Conservation (phyloP, 2,329 filamentous ascomycete genomes). For the Colletotrichum siamense region DNA sequence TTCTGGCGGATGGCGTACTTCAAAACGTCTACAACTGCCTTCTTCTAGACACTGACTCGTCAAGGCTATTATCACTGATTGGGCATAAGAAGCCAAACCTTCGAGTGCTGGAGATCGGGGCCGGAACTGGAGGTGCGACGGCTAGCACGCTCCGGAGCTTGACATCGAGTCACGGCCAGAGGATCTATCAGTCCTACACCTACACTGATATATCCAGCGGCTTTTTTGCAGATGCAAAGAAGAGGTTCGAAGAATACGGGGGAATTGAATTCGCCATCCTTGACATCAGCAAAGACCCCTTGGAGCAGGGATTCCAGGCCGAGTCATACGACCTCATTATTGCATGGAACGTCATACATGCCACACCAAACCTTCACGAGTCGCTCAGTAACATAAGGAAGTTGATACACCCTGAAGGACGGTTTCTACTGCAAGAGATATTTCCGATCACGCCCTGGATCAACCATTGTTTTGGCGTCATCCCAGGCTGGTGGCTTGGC, state of each 20-base stretch:
- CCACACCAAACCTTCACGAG: slow-evolving; percentile 29
- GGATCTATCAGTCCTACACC: slow-evolving; percentile 25
- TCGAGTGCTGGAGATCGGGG: neutral
- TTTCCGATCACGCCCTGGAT: slow-evolving; percentile 24
- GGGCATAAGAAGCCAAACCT: slow-evolving; percentile 28
- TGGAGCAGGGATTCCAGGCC: slow-evolving; percentile 19
- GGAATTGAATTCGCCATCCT: slow-evolving; percentile 25
- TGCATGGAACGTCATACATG: slow-evolving; percentile 42
- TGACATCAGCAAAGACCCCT: slow-evolving; percentile 35
- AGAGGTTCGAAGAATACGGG: slow-evolving; percentile 28
- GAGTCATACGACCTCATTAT: slow-evolving; percentile 42
- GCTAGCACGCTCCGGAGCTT: neutral
- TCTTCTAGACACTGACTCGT: neutral
- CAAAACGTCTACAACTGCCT: slow-evolving; percentile 2
- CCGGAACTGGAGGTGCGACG: neutral
- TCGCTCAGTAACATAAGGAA: neutral
- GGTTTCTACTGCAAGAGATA: slow-evolving; percentile 32
- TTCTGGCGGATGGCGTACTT: slow-evolving; percentile 19
- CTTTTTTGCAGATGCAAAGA: slow-evolving; percentile 29
- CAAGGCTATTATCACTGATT: neutral
- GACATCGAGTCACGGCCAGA: neutral
- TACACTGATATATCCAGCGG: slow-evolving; percentile 34
- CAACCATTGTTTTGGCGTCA: slow-evolving; percentile 32
- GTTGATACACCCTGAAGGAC: neutral
- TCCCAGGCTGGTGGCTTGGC: slow-evolving; percentile 41